Base-by-base conservation (phyloP, 495 filamentous ascomycete species). In the Penicillium argentinense region DNA sequence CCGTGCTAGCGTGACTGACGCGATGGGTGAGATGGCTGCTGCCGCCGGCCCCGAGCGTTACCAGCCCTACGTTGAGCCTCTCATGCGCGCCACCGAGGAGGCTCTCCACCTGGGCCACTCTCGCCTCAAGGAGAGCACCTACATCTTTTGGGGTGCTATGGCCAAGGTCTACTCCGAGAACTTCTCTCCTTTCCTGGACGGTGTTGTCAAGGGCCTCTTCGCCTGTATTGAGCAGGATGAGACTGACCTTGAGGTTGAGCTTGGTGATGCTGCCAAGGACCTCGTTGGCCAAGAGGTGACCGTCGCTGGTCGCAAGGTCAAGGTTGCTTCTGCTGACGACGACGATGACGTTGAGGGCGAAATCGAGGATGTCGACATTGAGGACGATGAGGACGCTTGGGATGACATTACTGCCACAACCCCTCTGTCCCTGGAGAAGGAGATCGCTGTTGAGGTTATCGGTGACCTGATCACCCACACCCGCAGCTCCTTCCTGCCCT, bases 81-180 rank as follows among this genome's bases (percentile, higher is more conserved):
- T 98, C 36, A 93, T 98, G 85, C 73, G 84, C 46, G 86, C 92
- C 14, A 92, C 88, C 46, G 89, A 97, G 68, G 92, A 97, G 65
- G 93, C 85, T 26, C 75, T 97, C 3, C 82, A 93, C 60, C 83
- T 98, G 1, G 91, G 86, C 44, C 90, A 96, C 71, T 86, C 90
- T 8, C 80, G 91, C 40, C 79, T 98, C 38, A 83, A 88, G 62
- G 95, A 98, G 71, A 97, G 90, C 42, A 95, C 89, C 62, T 98
- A 95, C 70, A 90, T 97, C 53, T 80, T 98, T 50, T 98, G 93
- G 91, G 89, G 88, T 56, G 87, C 84, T 18, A 84, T 98, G 67
- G 85, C 93, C 39, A 95, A 92, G 69, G 89, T 98, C 6, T 98
- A 98, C 63, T 81, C 84, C 54, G 90, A 90, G 62, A 83, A 95